Evolutionary conservation across 148 eudicot genomes (phyloP).

Genomic region (Camellia granthamiana): DNA sequence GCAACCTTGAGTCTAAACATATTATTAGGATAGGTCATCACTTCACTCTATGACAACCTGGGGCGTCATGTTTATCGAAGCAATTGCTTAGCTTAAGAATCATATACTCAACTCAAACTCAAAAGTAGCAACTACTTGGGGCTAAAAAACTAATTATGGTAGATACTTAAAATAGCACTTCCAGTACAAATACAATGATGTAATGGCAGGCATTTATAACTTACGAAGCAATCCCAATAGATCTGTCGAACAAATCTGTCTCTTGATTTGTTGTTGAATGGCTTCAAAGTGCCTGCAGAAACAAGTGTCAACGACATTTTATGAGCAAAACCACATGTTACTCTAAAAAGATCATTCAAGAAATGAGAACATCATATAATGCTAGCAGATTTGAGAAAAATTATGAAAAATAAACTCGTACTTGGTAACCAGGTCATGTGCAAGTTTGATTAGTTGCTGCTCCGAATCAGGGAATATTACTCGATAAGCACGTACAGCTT

Average conservation of each 20-base stretch:
- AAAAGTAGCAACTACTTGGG: background rate
- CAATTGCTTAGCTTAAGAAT: background rate
- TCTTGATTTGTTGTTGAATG: slow-evolving; percentile 46
- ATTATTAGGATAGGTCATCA: background rate
- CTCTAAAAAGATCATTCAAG: background rate
- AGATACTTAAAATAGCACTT: background rate
- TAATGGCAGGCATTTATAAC: slow-evolving; percentile 24
- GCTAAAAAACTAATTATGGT: background rate
- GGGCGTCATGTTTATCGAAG: background rate
- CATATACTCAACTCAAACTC: background rate
- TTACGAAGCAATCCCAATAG: slow-evolving; percentile 66
- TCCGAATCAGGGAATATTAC: slow-evolving; percentile 91
- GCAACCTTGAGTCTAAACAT: background rate
- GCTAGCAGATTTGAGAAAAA: slow-evolving; percentile 1
- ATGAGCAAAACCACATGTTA: background rate
- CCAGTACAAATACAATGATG: background rate
- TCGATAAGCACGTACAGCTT: slow-evolving; percentile 91
- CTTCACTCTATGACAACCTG: background rate
- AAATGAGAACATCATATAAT: slow-evolving; percentile 7
- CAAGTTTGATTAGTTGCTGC: slow-evolving; percentile 64
- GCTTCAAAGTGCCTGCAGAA: slow-evolving; percentile 77
- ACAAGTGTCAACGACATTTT: slow-evolving; percentile 9
- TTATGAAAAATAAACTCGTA: slow-evolving; percentile 22
- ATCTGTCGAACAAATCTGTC: slow-evolving; percentile 44
- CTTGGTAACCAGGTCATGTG: slow-evolving; percentile 65